Evolutionary conservation across 306 rosid genomes (phyloP).

Genomic region (Clitoria ternatea): DNA sequence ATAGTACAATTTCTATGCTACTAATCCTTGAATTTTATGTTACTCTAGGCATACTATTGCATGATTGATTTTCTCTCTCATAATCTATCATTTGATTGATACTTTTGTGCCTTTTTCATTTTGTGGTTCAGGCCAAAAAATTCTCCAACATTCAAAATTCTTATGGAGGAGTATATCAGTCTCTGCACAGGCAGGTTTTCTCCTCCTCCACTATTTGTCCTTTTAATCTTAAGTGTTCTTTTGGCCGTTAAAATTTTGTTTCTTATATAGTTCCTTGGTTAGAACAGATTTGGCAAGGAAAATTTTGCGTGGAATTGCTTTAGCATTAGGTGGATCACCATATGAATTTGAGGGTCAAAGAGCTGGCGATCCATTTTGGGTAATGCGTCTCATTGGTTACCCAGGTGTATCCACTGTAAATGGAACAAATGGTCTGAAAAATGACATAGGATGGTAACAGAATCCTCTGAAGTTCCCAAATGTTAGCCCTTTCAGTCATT

Average conservation of each 20-base stretch:
- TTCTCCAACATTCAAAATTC: slow-evolving; percentile 52
- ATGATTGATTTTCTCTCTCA: background rate
- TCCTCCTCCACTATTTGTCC: background rate
- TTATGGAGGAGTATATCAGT: slow-evolving; percentile 73
- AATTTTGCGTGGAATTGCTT: slow-evolving; percentile 84
- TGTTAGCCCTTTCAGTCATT: background rate
- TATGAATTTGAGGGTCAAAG: slow-evolving; percentile 87
- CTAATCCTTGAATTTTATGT: too few species aligned
- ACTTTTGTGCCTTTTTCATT: background rate
- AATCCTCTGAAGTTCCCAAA: background rate
- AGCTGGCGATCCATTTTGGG: slow-evolving; percentile 96
- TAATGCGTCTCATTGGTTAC: slow-evolving; percentile 76
- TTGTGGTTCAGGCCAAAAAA: slow-evolving; percentile 60
- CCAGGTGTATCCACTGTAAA: slow-evolving; percentile 49
- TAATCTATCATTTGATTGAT: background rate
- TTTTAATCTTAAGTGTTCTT: background rate
- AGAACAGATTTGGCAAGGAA: slow-evolving; percentile 70
- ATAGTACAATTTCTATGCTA: background rate
- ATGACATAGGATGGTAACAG: slow-evolving; percentile 83
- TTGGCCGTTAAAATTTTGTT: background rate
- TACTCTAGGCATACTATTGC: background rate
- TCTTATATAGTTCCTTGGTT: slow-evolving; percentile 20
- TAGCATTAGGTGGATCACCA: slow-evolving; percentile 82
- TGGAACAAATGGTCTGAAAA: slow-evolving; percentile 24
- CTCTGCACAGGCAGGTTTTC: slow-evolving; percentile 70